Evolutionary conservation across 805 yeast species (phyloP).

Genomic region (Ogataea nitratoaversa): DNA sequence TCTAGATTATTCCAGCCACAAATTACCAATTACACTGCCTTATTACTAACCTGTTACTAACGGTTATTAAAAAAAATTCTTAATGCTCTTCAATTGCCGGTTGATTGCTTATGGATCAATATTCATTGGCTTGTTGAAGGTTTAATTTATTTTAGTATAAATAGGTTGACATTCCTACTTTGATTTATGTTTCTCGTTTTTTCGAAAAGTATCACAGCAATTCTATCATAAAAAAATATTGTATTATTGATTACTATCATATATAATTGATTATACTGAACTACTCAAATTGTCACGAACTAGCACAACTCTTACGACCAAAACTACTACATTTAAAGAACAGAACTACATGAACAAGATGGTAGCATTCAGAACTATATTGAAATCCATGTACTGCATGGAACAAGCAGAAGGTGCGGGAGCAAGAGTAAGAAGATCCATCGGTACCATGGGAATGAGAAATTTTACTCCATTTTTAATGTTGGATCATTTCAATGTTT

Average conservation of each 20-base stretch:
- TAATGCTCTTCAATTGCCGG: background rate
- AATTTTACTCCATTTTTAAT: constrained; percentile 79
- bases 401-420: constrained; percentile 86
- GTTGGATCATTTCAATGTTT: constrained; percentile 72
- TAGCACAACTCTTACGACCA: background rate
- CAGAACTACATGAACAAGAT: constrained; percentile 9
- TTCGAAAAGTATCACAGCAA: too few relatives aligned
- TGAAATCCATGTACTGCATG: constrained; percentile 50
- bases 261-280: too few relatives aligned
- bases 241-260: too few relatives aligned
- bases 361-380: constrained; percentile 42
- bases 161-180: background rate
- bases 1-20: background rate
- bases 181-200: too few relatives aligned
- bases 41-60: background rate
- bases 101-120: background rate
- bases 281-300: background rate
- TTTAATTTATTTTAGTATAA: background rate
- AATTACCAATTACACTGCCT: background rate
- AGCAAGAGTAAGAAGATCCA: constrained; percentile 78
- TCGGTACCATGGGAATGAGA: constrained; percentile 64
- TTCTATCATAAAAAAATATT: too few relatives aligned
- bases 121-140: too few relatives aligned
- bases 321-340: background rate
- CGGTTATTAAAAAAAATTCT: too few relatives aligned